These are phyloP conservation scores for Phytophthora hibernalis DNA, from an alignment of 352 stramenopile species.

Conservation along the genomic window DNA sequence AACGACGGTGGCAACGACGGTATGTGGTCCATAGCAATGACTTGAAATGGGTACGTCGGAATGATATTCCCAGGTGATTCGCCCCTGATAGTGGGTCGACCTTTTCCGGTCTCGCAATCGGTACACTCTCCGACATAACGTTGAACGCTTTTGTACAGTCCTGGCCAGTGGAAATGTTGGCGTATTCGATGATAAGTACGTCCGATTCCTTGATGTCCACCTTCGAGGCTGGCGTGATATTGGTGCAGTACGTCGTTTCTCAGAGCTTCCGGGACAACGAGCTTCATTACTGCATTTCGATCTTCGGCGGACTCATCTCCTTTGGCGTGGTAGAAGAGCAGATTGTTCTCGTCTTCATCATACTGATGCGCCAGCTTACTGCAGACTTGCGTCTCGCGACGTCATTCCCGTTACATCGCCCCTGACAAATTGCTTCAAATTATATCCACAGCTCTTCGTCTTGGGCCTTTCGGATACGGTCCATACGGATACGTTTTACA, in stretches of 20 bases:
- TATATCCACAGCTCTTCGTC: too few species aligned
- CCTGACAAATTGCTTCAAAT: too few species aligned
- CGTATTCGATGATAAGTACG: conserved; percentile 3
- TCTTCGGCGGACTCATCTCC: too few species aligned
- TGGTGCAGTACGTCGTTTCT: conserved; percentile 17
- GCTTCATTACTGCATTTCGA: background rate
- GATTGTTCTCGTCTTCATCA: too few species aligned
- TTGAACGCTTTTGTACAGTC: background rate
- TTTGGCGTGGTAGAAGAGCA: too few species aligned
- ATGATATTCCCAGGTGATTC: background rate
- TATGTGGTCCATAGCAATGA: background rate
- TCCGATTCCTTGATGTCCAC: conserved; percentile 18
- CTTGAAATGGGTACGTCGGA: background rate
- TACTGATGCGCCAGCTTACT: too few species aligned
- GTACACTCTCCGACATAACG: background rate
- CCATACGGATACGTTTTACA: too few species aligned
- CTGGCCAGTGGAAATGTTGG: conserved; percentile 11
- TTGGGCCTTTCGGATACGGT: too few species aligned
- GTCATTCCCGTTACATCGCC: too few species aligned
- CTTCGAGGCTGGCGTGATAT: conserved; percentile 9
- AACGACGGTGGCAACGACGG: background rate
- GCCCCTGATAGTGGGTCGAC: background rate
- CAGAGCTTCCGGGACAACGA: conserved; percentile 3
- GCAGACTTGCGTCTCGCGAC: too few species aligned
- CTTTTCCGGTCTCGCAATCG: too few species aligned